A percentile compares a stretch with the other conserved stretches of the same genome.
Evolutionary conservation across 306 rosid species (phyloP).

Genomic region (Mucuna pruriens): DNA sequence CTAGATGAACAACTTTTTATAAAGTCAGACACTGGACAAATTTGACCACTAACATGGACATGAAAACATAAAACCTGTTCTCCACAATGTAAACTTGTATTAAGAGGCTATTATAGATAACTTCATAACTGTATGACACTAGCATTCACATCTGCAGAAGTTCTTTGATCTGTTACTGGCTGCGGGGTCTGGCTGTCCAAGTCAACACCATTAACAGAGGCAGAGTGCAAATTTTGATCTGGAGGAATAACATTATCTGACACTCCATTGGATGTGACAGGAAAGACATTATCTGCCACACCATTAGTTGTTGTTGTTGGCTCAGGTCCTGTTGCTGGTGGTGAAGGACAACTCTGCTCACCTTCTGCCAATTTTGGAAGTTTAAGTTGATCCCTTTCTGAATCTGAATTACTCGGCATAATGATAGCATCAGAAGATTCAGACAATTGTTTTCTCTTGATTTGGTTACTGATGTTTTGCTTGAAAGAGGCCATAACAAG

Average conservation of each 20-base stretch:
- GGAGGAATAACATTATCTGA: background rate
- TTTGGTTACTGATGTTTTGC: constrained; percentile 36
- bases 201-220: background rate
- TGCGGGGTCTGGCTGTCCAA: background rate
- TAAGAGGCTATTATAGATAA: background rate
- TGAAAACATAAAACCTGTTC: background rate
- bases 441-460: constrained; percentile 28
- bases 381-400: constrained; percentile 3
- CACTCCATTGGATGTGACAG: constrained; percentile 5
- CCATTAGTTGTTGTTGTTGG: constrained; percentile 2
- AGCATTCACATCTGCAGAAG: constrained; percentile 14
- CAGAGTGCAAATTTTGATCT: constrained; percentile 14
- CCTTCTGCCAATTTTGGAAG: constrained; percentile 20
- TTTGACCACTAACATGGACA: background rate
- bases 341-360: constrained; percentile 33
- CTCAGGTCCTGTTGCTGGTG: constrained; percentile 39
- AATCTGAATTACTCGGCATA: constrained; percentile 1
- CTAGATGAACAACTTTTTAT: background rate
- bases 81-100: background rate
- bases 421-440: background rate
- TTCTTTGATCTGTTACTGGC: background rate
- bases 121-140: constrained; percentile 1
- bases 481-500: constrained; percentile 52
- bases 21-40: constrained; percentile 2
- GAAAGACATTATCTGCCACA: background rate